A percentile compares a stretch with the other conserved stretches of the same genome.
Conservation (phyloP, 257 asterid species). For the Thymus quinquecostatus region DNA sequence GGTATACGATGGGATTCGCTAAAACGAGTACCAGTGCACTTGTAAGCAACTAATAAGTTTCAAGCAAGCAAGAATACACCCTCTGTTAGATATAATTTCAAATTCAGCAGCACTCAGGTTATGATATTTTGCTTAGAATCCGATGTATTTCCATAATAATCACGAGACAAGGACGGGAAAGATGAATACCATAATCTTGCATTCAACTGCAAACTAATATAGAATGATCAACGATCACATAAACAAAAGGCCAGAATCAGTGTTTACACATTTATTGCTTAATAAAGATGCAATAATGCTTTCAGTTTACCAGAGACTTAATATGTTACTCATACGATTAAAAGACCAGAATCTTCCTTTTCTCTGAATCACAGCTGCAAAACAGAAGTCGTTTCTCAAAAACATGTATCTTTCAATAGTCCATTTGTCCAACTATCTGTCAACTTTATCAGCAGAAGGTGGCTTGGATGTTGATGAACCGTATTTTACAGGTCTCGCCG, state of each 20-base stretch:
- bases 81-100: no score
- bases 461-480: conserved; percentile 19
- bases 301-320: not conserved
- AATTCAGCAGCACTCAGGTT: not conserved
- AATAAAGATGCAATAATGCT: not conserved
- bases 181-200: not conserved
- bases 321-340: not conserved
- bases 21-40: no score
- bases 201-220: not conserved
- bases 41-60: no score
- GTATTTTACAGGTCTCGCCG: conserved; percentile 4
- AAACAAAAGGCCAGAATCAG: not conserved
- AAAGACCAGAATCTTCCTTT: not conserved
- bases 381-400: not conserved
- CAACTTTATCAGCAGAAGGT: conserved; percentile 12
- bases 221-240: not conserved
- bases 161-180: not conserved
- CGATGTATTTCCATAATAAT: not conserved
- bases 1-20: no score
- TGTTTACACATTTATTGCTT: not conserved
- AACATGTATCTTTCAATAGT: not conserved
- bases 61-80: no score
- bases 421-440: not conserved
- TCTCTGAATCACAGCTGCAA: not conserved
- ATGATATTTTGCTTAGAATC: no score